Evolutionary conservation across 306 rosid genomes (phyloP).

Genomic region (Citrullus mucosospermus): DNA sequence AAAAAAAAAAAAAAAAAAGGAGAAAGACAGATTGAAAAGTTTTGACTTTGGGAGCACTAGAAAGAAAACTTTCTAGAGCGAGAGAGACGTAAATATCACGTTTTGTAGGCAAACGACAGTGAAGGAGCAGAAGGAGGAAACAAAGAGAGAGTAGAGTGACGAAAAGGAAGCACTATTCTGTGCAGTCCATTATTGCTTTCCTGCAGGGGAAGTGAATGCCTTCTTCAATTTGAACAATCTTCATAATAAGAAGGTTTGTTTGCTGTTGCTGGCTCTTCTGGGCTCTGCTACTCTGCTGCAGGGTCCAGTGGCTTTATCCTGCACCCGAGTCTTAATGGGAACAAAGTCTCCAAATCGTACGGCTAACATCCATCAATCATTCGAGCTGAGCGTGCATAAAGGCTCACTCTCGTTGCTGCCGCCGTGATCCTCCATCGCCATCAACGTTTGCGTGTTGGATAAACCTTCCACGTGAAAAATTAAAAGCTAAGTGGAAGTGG

Average conservation of each 20-base stretch:
- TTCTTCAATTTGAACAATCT: background rate
- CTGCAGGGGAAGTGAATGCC: constrained; percentile 5
- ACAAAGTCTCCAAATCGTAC: background rate
- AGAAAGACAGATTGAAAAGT: background rate
- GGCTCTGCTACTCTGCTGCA: constrained; percentile 1
- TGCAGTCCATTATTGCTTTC: constrained; percentile 3
- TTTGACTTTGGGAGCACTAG: constrained; percentile 5
- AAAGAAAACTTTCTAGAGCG: background rate
- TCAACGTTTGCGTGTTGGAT: background rate
- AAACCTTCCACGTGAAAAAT: constrained; percentile 2
- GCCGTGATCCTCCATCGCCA: background rate
- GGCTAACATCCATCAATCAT: background rate
- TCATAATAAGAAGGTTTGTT: background rate
- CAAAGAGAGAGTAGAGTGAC: background rate
- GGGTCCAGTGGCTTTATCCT: background rate
- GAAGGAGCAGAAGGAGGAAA: background rate
- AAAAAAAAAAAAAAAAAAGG: background rate
- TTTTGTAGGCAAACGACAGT: background rate
- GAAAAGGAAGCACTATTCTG: background rate
- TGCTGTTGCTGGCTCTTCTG: background rate
- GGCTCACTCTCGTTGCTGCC: background rate
- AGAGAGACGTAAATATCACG: constrained; percentile 9
- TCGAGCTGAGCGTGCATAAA: background rate
- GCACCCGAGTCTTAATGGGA: background rate
- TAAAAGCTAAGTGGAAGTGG: background rate